phyloP scores from a whole-genome alignment of 108 stramenopile genomes.

The Cyclotella sp. region DNA sequence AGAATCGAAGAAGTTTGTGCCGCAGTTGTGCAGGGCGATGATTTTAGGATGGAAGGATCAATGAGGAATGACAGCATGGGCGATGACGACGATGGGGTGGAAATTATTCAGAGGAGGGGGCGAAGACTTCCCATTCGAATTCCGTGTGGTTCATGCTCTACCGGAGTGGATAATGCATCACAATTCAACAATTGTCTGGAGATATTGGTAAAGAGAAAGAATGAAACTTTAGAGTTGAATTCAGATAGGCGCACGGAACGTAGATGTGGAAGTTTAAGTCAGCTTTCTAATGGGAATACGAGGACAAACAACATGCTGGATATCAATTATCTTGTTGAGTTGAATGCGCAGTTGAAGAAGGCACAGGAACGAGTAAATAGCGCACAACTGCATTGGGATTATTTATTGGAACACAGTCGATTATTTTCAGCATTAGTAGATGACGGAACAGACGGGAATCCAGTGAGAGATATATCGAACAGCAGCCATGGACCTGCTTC shows the following conservation, averaged over 20 bases:
- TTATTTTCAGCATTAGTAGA: slow-evolving; percentile 50
- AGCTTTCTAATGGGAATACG: slow-evolving; percentile 2
- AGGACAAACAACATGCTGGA: slow-evolving; percentile 39
- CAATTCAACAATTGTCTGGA: slow-evolving; percentile 54
- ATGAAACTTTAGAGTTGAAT: slow-evolving; percentile 46
- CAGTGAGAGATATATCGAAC: background rate
- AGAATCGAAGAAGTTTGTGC: slow-evolving; percentile 55
- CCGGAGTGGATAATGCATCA: slow-evolving; percentile 26
- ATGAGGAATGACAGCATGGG: background rate
- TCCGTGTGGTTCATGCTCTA: background rate
- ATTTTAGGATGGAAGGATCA: slow-evolving; percentile 11
- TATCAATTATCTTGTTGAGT: slow-evolving; percentile 51
- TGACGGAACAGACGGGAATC: slow-evolving; percentile 10
- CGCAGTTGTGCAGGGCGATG: slow-evolving; percentile 27
- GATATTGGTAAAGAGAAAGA: slow-evolving; percentile 49
- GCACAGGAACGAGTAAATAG: slow-evolving; percentile 55
- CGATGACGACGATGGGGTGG: slow-evolving; percentile 14
- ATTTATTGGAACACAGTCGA: slow-evolving; percentile 43
- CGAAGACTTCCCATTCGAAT: slow-evolving; percentile 7
- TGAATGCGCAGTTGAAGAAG: slow-evolving; percentile 54
- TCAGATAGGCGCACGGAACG: slow-evolving; percentile 41
- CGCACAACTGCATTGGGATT: slow-evolving; percentile 59
- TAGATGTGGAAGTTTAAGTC: background rate
- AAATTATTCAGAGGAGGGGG: slow-evolving; percentile 2
- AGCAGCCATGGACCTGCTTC: slow-evolving; percentile 4